phyloP scores from a whole-genome alignment of 2,329 filamentous ascomycete genomes.

The Diatrype stigma region DNA sequence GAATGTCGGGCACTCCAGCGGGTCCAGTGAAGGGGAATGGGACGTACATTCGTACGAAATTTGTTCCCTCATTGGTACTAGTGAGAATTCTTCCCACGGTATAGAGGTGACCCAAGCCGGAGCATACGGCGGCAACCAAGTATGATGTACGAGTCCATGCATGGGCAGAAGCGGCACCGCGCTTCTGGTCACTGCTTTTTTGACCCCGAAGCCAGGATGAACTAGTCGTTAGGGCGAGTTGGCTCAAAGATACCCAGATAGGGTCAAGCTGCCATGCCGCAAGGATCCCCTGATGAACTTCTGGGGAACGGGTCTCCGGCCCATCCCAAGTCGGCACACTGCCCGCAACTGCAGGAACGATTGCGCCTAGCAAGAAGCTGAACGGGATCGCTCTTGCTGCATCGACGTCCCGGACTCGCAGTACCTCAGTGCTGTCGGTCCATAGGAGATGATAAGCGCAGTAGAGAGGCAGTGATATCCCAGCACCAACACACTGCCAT shows the following conservation, averaged over 20 bases:
- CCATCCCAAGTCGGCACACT: constrained; percentile 21
- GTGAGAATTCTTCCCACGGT: constrained; percentile 9
- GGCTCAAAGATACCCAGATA: constrained; percentile 16
- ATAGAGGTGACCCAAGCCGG: constrained; percentile 17
- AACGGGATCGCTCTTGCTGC: constrained; percentile 16
- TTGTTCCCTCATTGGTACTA: constrained; percentile 8
- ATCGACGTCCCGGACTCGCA: constrained; percentile 11
- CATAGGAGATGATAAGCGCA: constrained; percentile 19
- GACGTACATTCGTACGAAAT: constrained; percentile 16
- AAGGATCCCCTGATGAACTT: constrained; percentile 19
- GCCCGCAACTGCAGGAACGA: constrained; percentile 15
- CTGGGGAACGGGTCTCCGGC: constrained; percentile 9
- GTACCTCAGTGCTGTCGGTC: constrained; percentile 8
- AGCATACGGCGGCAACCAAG: constrained; percentile 14
- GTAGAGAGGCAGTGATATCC: constrained; percentile 22
- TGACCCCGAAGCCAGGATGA: constrained; percentile 1
- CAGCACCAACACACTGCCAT: constrained; percentile 21
- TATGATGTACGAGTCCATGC: constrained; percentile 17
- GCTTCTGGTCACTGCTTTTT: neutral
- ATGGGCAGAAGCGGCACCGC: constrained; percentile 4
- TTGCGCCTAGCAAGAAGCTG: constrained; percentile 20
- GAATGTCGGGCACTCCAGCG: constrained; percentile 9
- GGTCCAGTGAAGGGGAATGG: constrained; percentile 13
- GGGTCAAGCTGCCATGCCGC: constrained; percentile 21
- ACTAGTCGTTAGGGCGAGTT: constrained; percentile 4